phyloP scores from a whole-genome alignment of 2,329 filamentous ascomycete species.

The Arthroderma sp. region DNA sequence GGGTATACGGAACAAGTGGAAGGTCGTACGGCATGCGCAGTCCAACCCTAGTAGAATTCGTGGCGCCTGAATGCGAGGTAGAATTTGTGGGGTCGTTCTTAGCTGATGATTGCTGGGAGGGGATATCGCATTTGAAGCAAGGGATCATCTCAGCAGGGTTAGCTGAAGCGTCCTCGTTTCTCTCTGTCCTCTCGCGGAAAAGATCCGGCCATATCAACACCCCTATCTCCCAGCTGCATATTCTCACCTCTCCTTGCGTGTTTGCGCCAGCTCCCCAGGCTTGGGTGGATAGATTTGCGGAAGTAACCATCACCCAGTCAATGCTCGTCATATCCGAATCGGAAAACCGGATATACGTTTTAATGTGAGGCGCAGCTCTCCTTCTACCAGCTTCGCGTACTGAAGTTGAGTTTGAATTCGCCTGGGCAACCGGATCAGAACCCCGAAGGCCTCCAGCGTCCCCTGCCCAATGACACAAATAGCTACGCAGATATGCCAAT shows the following conservation, averaged over 20 bases:
- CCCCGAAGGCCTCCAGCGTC: slow-evolving; percentile 29
- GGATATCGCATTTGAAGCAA: slow-evolving; percentile 52
- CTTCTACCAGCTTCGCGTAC: slow-evolving; percentile 47
- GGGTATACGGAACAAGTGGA: slow-evolving; percentile 55
- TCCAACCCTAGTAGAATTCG: slow-evolving; percentile 41
- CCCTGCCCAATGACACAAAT: slow-evolving; percentile 66
- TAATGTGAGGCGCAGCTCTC: slow-evolving; percentile 73
- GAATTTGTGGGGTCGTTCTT: background rate
- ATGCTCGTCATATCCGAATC: slow-evolving; percentile 38
- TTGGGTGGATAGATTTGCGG: slow-evolving; percentile 83
- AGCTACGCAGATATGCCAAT: slow-evolving; percentile 55
- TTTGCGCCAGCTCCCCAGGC: slow-evolving; percentile 75
- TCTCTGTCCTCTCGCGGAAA: slow-evolving; percentile 21
- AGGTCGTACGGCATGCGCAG: slow-evolving; percentile 73
- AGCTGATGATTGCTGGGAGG: slow-evolving; percentile 20
- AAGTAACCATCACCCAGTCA: slow-evolving; percentile 78
- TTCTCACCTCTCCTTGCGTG: slow-evolving; percentile 49
- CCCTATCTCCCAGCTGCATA: slow-evolving; percentile 74
- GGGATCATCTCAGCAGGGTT: slow-evolving; percentile 49
- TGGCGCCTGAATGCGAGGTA: background rate
- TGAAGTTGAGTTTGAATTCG: background rate
- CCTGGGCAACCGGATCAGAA: background rate
- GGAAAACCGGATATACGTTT: slow-evolving; percentile 65
- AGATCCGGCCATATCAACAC: slow-evolving; percentile 68
- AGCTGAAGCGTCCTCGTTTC: background rate